These are phyloP conservation scores for Sequoia sempervirens DNA, from an alignment of 75 land plant species.

Conservation along the genomic window DNA sequence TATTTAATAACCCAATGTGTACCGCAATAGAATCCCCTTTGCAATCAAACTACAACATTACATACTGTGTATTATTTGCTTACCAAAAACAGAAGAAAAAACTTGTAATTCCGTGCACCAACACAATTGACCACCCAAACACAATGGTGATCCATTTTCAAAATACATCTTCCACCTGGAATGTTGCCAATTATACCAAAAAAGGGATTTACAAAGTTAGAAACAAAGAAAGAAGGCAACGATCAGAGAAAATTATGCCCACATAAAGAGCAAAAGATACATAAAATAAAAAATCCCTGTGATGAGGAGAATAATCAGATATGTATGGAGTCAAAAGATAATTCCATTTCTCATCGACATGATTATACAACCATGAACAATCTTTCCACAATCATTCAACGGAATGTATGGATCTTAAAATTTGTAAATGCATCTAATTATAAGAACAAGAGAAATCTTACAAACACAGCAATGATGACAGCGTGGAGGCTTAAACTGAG, in stretches of 20 bases:
- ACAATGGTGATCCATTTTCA: conserved; percentile 98
- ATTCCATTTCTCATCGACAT: neutral
- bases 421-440: neutral
- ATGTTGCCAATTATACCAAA: neutral
- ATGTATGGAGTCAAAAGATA: neutral
- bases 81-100: conserved; percentile 89
- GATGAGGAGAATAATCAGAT: neutral
- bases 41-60: neutral
- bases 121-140: conserved; percentile 98
- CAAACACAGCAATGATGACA: conserved; percentile 92
- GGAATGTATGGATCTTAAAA: neutral
- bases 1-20: neutral
- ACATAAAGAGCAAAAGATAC: neutral
- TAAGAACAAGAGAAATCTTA: conserved; percentile 23
- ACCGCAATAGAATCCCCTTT: neutral
- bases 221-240: neutral
- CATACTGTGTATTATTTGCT: neutral
- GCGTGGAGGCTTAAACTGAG: conserved; percentile 53
- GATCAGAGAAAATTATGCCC: neutral
- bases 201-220: neutral
- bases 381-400: neutral
- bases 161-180: conserved; percentile 74
- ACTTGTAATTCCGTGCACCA: conserved; percentile 89
- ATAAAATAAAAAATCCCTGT: neutral
- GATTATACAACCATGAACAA: neutral